phyloP scores from a whole-genome alignment of 495 filamentous ascomycete genomes.

The Ramalina peruviana region DNA sequence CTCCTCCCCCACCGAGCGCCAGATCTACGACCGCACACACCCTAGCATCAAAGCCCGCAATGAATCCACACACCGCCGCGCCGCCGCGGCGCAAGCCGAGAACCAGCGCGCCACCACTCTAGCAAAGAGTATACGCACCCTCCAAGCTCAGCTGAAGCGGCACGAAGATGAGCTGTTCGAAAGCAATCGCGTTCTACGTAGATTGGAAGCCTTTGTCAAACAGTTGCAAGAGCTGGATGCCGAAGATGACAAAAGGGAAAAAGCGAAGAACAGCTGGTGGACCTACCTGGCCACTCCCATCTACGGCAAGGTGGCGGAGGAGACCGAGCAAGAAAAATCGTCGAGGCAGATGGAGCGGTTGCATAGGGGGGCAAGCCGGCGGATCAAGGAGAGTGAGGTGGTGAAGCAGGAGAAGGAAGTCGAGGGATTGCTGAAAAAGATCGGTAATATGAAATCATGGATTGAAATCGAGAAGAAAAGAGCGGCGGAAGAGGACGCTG shows the following conservation, averaged over 20 bases:
- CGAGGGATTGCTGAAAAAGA: neutral
- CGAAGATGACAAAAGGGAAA: neutral
- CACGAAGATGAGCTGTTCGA: neutral
- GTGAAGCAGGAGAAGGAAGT: neutral
- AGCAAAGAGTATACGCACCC: neutral
- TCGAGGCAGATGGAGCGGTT: conserved; percentile 4
- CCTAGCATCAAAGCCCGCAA: neutral
- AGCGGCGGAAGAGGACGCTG: neutral
- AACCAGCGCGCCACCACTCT: no score
- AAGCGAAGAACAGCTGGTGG: conserved; percentile 6
- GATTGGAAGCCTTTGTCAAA: neutral
- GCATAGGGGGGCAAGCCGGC: conserved; percentile 1
- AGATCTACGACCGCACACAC: neutral
- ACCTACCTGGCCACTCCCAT: conserved; percentile 2
- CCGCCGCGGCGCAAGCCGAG: no score
- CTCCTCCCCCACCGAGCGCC: conserved; percentile 10
- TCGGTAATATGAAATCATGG: neutral
- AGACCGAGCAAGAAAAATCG: conserved; percentile 2
- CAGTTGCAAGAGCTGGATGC: neutral
- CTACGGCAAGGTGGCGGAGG: neutral
- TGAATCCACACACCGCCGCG: no score
- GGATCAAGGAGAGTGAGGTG: conserved; percentile 6
- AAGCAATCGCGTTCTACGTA: neutral
- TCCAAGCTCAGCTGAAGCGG: neutral
- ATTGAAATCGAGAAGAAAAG: conserved; percentile 1